These are phyloP conservation scores for Lecanoromycetidae sp. DNA, from an alignment of 2,329 filamentous ascomycete species.

Conservation along the genomic window DNA sequence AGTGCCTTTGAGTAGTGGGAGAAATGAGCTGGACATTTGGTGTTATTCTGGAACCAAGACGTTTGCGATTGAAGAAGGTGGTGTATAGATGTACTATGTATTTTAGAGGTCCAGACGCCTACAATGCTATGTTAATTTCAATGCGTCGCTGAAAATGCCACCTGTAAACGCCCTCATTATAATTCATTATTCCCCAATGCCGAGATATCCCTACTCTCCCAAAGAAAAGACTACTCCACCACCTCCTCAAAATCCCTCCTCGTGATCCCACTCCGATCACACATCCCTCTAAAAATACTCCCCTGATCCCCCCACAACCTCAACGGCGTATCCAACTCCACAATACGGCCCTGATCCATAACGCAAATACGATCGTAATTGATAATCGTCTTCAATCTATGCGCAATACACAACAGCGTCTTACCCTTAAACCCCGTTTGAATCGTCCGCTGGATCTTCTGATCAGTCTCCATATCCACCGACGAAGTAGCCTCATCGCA, in stretches of 20 bases:
- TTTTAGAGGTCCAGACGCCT: no score
- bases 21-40: no score
- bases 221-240: neutral
- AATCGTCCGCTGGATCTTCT: slow-evolving; percentile 87
- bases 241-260: slow-evolving; percentile 27
- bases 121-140: no score
- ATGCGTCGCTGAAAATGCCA: no score
- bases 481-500: slow-evolving; percentile 92
- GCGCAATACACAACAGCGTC: slow-evolving; percentile 85
- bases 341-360: slow-evolving; percentile 81
- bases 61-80: no score
- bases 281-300: slow-evolving; percentile 82
- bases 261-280: slow-evolving; percentile 68
- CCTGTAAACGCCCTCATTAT: no score
- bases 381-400: slow-evolving; percentile 82
- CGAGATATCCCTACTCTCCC: no score
- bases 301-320: slow-evolving; percentile 54
- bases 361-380: slow-evolving; percentile 92
- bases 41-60: no score
- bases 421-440: slow-evolving; percentile 71
- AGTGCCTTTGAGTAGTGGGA: no score
- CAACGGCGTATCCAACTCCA: slow-evolving; percentile 69
- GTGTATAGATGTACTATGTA: no score
- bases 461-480: slow-evolving; percentile 93
- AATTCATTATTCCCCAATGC: no score